These are phyloP conservation scores for Rhizopogon hawkerae DNA, from an alignment of 1,284 basidiomycete species.

Conservation along the genomic window DNA sequence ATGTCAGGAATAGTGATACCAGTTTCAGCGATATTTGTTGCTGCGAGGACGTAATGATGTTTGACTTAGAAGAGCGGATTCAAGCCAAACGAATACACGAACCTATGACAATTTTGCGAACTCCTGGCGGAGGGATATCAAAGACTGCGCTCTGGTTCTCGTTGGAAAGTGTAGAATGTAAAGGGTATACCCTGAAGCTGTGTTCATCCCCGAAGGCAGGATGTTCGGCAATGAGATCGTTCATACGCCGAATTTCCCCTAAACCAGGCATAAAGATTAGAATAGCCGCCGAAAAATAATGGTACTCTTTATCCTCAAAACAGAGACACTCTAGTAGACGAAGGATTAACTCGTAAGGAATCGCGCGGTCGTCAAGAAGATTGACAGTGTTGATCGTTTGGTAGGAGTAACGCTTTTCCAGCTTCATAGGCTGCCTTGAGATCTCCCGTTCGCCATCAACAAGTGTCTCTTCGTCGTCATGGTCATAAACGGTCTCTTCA, in stretches of 20 bases:
- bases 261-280: slow-evolving; percentile 94
- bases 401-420: slow-evolving; percentile 65
- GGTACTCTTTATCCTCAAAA: slow-evolving; percentile 51
- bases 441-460: slow-evolving; percentile 20
- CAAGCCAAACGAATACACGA: slow-evolving; percentile 15
- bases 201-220: slow-evolving; percentile 58
- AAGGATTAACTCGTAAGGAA: slow-evolving; percentile 87
- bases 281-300: slow-evolving; percentile 70
- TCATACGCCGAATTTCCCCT: slow-evolving; percentile 84
- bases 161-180: slow-evolving; percentile 91
- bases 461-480: slow-evolving; percentile 50
- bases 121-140: slow-evolving; percentile 70
- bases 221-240: slow-evolving; percentile 78
- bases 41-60: slow-evolving; percentile 31
- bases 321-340: slow-evolving; percentile 85
- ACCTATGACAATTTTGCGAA: slow-evolving; percentile 92
- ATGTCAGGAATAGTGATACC: slow-evolving; percentile 98
- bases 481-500: slow-evolving; percentile 62
- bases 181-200: slow-evolving; percentile 73
- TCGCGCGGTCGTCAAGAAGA: slow-evolving; percentile 80
- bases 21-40: slow-evolving; percentile 71
- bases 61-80: slow-evolving; percentile 68
- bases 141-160: slow-evolving; percentile 91
- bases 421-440: slow-evolving; percentile 42
- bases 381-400: slow-evolving; percentile 78